Evolutionary conservation across 1,284 basidiomycete genomes (phyloP), one percentile per base, ranked within the genome.

Genomic region (Taiwanofungus camphoratus): DNA sequence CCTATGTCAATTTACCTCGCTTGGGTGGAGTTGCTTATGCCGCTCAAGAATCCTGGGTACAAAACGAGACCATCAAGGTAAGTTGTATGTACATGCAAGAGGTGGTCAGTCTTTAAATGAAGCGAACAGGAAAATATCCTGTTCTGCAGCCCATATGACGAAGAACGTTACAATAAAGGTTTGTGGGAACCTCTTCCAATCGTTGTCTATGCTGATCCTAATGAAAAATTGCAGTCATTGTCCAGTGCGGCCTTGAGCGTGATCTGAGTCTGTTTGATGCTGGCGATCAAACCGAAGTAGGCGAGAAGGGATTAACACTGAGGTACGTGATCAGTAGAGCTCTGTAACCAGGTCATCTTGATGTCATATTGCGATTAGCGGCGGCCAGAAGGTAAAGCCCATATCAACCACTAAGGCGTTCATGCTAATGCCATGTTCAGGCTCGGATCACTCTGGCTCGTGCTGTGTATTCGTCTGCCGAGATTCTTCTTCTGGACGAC

Each of bases 21-120:
- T 61, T 66, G 2, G 72, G 74, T 9, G 84, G 85, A 5, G 74
- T 89, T 4, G 78, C 81, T 0, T 88, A 85, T 61, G 82, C 83
- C 4, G 79, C 83, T 1, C 86, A 90, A 58, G 83, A 87, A 53
- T 79, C 82, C 1, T 90, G 86, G 85, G 79, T 82, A 3, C 71
- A 74, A 52, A 82, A 79, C 52, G 70, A 70, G 44, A 74, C 70
- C 0, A 71, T 73, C 43, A 62, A 62, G 46, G 69, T 65, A 39
- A 35, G 55, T 35, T 12, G n/a, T 41, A 18, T n/a, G 52, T 31
- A 5, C 20, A 4, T 12, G 15, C n/a, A 29, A 11, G 9, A 3
- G 22, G 3, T 2, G 4, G 3, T 2, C 2, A 12, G 8, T 12
- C 8, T 11, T 26, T 19, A 31, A 2, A 21, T 19, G 8, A 9